Base-by-base conservation (phyloP, 2,329 filamentous ascomycete genomes). In the Blumeria hordei region DNA sequence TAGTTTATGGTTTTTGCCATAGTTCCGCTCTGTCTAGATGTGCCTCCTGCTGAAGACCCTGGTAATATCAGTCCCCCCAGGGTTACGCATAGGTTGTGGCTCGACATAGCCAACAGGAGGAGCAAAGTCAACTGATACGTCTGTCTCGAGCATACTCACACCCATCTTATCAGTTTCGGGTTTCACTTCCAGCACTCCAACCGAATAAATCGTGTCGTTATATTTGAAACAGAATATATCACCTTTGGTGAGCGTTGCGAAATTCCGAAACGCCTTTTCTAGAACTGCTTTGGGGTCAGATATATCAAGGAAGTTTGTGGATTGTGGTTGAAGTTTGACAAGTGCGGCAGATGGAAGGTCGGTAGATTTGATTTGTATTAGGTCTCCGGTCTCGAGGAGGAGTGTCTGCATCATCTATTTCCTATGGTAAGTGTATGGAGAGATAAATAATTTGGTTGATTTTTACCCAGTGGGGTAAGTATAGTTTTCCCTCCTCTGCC, bases 1-100 rank as follows among this genome's bases (percentile, higher is more conserved):
- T 96, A 98, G 72, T 95, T 95, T 72, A 98, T 96, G n/a, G 87
- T 79, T 63, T 94, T 87, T 0, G 92, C 88, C 92, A 98, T 98
- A 58, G 82, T 88, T 10, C 92, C 92, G 62, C 94, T 85, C 58
- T 74, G 79, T 67, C 93, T 88, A 28, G 95, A 68, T 14, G 83
- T 70, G 4, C 88, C 86, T 33, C 87, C 84, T 1, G 77, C 71
- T 7, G 83, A 81, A 3, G 69, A 72, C 63, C 83, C 92, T 53
- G 81, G 73, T 1, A 88, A 88, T 14, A 88, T 94, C 68, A 81
- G 90, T 16, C 87, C 88, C 88, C n/a, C 88, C 88, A 61, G 85
- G 92, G 32, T 67, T 67, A 55, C 63, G 61, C 12, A 35, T 55
- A 57, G 76, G 78, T 63, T 84, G 78, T 0, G 88, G 87, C 67